Evolutionary conservation across 1,284 basidiomycete species (phyloP).

Genomic region (Blastosporella zonata): DNA sequence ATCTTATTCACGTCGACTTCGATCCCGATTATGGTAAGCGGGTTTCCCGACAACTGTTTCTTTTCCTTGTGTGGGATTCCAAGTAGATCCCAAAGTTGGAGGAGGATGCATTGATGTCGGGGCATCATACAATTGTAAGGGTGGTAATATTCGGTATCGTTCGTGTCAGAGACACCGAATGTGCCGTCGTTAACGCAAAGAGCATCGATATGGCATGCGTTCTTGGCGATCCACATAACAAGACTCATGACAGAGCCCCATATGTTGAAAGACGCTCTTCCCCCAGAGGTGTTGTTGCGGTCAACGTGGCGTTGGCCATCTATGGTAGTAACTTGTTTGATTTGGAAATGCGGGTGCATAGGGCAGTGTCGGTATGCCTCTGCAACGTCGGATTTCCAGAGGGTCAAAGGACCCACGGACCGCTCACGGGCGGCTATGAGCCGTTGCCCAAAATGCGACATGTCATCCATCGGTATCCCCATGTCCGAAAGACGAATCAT

Average conservation of each 20-base stretch:
- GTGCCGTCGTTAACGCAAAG: constrained; percentile 36
- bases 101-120: constrained; percentile 28
- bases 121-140: constrained; percentile 30
- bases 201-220: constrained; percentile 20
- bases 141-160: constrained; percentile 24
- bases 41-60: constrained; percentile 35
- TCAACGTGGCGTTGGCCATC: constrained; percentile 27
- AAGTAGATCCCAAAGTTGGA: constrained; percentile 38
- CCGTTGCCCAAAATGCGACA: constrained; percentile 24
- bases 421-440: constrained; percentile 11
- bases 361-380: constrained; percentile 37
- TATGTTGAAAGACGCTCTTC: constrained; percentile 23
- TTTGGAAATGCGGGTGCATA: constrained; percentile 39
- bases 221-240: constrained; percentile 33
- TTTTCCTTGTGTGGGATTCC: constrained; percentile 34
- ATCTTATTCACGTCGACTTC: constrained; percentile 5
- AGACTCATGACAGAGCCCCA: constrained; percentile 32
- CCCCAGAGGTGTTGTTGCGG: constrained; percentile 32
- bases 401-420: constrained; percentile 18
- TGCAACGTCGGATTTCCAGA: constrained; percentile 35
- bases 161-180: constrained; percentile 26
- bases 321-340: constrained; percentile 37
- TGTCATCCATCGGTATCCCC: constrained; percentile 22
- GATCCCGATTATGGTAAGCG: constrained; percentile 25
- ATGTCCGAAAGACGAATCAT: constrained; percentile 28